Conservation (phyloP, 495 filamentous ascomycete genomes). For the Chaetomidium leptoderma region DNA sequence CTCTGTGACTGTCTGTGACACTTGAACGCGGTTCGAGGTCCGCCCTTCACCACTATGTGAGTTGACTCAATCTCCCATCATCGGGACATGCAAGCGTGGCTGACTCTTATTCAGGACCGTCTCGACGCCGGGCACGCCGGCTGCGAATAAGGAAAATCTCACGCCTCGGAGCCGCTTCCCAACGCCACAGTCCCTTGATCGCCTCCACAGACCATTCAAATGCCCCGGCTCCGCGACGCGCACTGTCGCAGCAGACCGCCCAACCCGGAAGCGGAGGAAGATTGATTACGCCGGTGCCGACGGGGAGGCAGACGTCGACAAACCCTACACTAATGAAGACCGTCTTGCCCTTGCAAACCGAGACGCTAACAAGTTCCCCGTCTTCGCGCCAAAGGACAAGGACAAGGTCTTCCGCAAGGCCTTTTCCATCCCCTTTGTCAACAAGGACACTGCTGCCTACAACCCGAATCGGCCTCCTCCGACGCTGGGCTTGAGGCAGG, state of each 20-base stretch:
- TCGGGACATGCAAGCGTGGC: background rate
- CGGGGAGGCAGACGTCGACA: constrained; percentile 66
- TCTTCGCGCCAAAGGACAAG: constrained; percentile 88
- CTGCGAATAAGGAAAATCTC: constrained; percentile 32
- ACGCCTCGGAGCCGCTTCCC: constrained; percentile 33
- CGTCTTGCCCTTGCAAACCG: constrained; percentile 79
- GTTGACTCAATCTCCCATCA: background rate
- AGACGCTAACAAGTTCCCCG: constrained; percentile 84
- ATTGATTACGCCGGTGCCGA: constrained; percentile 86
- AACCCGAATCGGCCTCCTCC: constrained; percentile 76
- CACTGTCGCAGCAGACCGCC: constrained; percentile 70
- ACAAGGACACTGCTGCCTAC: constrained; percentile 69
- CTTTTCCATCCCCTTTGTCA: constrained; percentile 83
- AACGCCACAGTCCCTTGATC: constrained; percentile 55
- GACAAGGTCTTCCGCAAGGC: constrained; percentile 69
- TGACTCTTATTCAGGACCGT: background rate
- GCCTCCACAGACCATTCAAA: constrained; percentile 83
- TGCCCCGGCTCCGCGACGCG: constrained; percentile 78
- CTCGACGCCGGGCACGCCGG: constrained; percentile 20
- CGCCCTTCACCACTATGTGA: background rate
- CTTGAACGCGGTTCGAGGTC: background rate
- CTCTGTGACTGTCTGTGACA: background rate
- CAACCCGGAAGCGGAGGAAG: constrained; percentile 79
- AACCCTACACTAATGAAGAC: constrained; percentile 84
- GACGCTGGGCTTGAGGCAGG: constrained; percentile 77